These are phyloP conservation scores for sunflower (Helianthus annuus) DNA, from an alignment of 129 eudicot genomes.

Conservation along the genomic window HanXRQr2.0-SUNRISE NC_035439.2:146782601-146783100, in stretches of 20 bases:
- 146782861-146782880: not conserved
- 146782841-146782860: not conserved
- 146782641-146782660: not conserved
- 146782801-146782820: slow-evolving; percentile 15
- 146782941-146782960: not conserved
- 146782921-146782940: too few species aligned
- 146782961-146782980: too few species aligned
- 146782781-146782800: not conserved
- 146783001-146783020: not conserved
- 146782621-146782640: not conserved
- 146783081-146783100: not conserved
- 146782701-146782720: too few species aligned
- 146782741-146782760: too few species aligned
- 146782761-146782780: too few species aligned
- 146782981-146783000: too few species aligned
- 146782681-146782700: not conserved
- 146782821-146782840: not conserved
- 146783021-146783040: not conserved
- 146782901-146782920: not conserved
- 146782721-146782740: not conserved
- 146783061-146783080: not conserved
- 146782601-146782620: not conserved
- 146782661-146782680: not conserved
- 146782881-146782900: not conserved
- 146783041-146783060: not conserved